Percentiles rank a stretch among this genome's conserved stretches.
These are phyloP conservation scores for Catunica adiposa DNA, from an alignment of 2,329 filamentous ascomycete genomes.

Conservation along the genomic window DNA sequence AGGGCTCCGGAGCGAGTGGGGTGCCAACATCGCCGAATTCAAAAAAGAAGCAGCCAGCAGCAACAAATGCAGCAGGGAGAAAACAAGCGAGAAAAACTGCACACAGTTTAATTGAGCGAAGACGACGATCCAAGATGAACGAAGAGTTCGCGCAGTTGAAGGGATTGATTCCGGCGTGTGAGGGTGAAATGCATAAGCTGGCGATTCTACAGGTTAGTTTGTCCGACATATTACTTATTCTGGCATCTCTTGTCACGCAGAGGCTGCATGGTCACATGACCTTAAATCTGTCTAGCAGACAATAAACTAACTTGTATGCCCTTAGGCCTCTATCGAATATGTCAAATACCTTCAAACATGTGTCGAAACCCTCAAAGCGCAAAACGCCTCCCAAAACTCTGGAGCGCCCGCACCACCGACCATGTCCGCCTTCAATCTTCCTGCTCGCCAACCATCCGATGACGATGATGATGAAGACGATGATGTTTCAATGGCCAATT, in stretches of 20 bases:
- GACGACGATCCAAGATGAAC: conserved; percentile 92
- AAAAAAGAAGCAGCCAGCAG: conserved; percentile 63
- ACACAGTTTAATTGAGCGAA: conserved; percentile 82
- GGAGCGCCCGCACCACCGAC: not conserved
- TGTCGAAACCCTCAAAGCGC: conserved; percentile 58
- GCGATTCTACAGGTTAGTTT: conserved; percentile 71
- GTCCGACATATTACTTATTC: not conserved
- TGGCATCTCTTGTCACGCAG: not conserved
- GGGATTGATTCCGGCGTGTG: conserved; percentile 86
- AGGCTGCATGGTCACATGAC: too few species aligned
- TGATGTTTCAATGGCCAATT: conserved; percentile 45
- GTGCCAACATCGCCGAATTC: conserved; percentile 19
- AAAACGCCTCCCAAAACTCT: conserved; percentile 20
- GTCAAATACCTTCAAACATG: conserved; percentile 87
- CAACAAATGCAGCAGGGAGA: conserved; percentile 69
- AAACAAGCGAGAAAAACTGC: conserved; percentile 94
- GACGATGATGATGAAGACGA: conserved; percentile 28
- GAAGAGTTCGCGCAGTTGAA: conserved; percentile 92
- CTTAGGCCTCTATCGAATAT: conserved; percentile 86
- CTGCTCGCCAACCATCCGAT: conserved; percentile 18
- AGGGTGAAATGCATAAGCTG: conserved; percentile 96
- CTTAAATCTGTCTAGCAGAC: not conserved
- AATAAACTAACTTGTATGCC: not conserved
- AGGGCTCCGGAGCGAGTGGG: conserved; percentile 5
- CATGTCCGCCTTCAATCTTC: conserved; percentile 3